These are phyloP conservation scores for Pichia insulana DNA, from an alignment of 805 yeast species.

Conservation along the genomic window DNA sequence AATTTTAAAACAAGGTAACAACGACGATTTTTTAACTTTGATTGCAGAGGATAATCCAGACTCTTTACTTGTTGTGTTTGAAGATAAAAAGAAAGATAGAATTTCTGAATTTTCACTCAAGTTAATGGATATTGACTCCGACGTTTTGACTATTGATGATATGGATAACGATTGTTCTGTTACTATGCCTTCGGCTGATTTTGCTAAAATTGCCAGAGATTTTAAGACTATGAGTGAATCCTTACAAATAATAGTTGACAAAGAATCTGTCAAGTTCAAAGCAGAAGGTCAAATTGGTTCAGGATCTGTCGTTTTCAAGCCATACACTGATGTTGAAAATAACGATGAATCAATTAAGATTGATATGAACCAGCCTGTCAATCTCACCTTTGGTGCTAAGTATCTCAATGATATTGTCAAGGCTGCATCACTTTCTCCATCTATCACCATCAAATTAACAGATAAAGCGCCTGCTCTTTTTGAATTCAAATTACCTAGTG, in stretches of 20 bases:
- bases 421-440: conserved; percentile 69
- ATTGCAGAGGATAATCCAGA: conserved; percentile 77
- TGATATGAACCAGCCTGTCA: conserved; percentile 78
- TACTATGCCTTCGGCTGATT: conserved; percentile 80
- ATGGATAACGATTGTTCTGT: conserved; percentile 83
- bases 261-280: conserved; percentile 82
- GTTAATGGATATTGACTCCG: conserved; percentile 94
- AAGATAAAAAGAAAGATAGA: conserved; percentile 84
- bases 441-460: conserved; percentile 78
- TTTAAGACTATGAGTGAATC: conserved; percentile 82
- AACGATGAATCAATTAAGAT: conserved; percentile 70
- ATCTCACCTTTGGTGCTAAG: conserved; percentile 83
- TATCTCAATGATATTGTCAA: conserved; percentile 87
- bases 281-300: conserved; percentile 90
- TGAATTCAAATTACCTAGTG: conserved; percentile 85
- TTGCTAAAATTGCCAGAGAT: conserved; percentile 84
- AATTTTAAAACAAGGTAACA: conserved; percentile 84
- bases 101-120: conserved; percentile 86
- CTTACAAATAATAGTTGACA: conserved; percentile 74
- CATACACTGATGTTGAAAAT: conserved; percentile 70
- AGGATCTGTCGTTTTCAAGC: conserved; percentile 81
- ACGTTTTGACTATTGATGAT: conserved; percentile 87
- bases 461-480: conserved; percentile 90
- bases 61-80: conserved; percentile 70
- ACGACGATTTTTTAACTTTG: conserved; percentile 78